These are phyloP conservation scores for Yamadazyma triangularis DNA, from an alignment of 1,139 yeast species.

Conservation along the genomic window DNA sequence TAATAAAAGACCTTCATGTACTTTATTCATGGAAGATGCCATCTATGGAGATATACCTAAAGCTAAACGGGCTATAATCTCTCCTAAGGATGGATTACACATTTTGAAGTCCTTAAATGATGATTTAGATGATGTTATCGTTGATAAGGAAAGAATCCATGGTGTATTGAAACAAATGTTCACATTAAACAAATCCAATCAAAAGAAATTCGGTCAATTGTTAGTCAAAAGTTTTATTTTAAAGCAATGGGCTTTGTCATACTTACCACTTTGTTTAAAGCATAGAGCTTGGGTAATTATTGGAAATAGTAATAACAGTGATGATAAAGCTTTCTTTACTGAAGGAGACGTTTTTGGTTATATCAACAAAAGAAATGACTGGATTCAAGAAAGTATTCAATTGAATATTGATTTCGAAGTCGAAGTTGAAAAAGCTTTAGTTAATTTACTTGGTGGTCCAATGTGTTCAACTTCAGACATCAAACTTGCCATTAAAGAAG, in stretches of 20 bases:
- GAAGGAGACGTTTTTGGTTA: conserved; percentile 27
- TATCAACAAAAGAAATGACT: conserved; percentile 32
- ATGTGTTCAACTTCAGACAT: conserved; percentile 27
- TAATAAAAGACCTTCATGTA: conserved; percentile 17
- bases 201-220: conserved; percentile 35
- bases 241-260: conserved; percentile 37
- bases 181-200: conserved; percentile 23
- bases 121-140: conserved; percentile 22
- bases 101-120: conserved; percentile 42
- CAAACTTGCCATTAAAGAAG: conserved; percentile 37
- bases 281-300: conserved; percentile 29
- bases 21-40: conserved; percentile 35
- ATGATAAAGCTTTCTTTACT: conserved; percentile 27
- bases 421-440: conserved; percentile 52
- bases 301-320: conserved; percentile 19
- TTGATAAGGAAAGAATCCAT: conserved; percentile 26
- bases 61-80: conserved; percentile 47
- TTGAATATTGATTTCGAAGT: conserved; percentile 46
- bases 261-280: conserved; percentile 31
- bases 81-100: conserved; percentile 58
- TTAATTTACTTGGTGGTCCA: conserved; percentile 49
- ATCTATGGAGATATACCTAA: conserved; percentile 38
- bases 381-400: conserved; percentile 40
- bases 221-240: conserved; percentile 36
- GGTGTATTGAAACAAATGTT: conserved; percentile 25